Evolutionary conservation across 2,329 filamentous ascomycete species (phyloP), one percentile per base, ranked within the genome.

Genomic region (Cordyceps farinosa): DNA sequence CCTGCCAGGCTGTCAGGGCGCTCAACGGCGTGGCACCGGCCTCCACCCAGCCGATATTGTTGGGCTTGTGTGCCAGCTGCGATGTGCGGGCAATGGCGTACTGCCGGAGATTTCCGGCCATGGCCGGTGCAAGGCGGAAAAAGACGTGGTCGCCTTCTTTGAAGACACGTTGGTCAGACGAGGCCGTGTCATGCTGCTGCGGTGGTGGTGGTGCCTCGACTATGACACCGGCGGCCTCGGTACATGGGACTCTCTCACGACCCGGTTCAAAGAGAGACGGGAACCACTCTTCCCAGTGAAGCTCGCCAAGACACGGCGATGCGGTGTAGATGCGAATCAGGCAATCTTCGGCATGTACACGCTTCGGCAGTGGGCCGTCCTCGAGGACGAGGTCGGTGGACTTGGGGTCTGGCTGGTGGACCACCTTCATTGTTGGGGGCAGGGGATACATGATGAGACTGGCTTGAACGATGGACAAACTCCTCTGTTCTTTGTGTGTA

Each of bases 181-280:
- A 67, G 64, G 17, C 50, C 11, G 5, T 11, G 17, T 47, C 29
- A 2, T 15, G 32, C n/a, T 44, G 44, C 15, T 65, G 64, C n/a
- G 69, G 68, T 34, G 56, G 65, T 13, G 69, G 68, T 5, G 74
- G 70, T 32, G 60, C 69, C 2, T 67, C 64, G 22, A 75, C 71
- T n/a, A 80, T 73, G n/a, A 71, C 70, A 3, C 77, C 77, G 5
- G 76, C 70, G 34, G 77, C 67, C 66, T 80, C 78, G 40, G 76
- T 75, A 64, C 77, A 70, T 4, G 74, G 73, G 11, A 76, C 69
- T n/a, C 70, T 70, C 52, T 71, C 67, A 36, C 68, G 67, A 42
- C 66, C 64, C 2, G 67, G 40, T 1, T 66, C 63, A 51, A 70
- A 71, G n/a, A 68, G 44, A 4, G 56, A 51, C 1, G 70, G 68